These are phyloP conservation scores for Russula abietina DNA, from an alignment of 768 basidiomycete genomes.

Conservation along the genomic window DNA sequence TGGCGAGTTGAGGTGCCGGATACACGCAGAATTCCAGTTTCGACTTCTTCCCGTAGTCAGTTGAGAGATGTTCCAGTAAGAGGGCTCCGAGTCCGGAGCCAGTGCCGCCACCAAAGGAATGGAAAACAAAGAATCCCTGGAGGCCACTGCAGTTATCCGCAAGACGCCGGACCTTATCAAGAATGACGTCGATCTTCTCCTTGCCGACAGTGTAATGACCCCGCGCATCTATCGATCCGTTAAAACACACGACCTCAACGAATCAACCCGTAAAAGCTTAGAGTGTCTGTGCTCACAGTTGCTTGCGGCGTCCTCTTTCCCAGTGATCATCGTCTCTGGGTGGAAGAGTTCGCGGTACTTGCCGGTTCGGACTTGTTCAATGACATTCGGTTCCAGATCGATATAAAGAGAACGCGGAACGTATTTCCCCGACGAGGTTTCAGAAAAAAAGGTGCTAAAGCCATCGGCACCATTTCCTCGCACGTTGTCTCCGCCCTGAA, in stretches of 20 bases:
- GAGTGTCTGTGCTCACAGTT: constrained; percentile 61
- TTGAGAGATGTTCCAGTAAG: constrained; percentile 91
- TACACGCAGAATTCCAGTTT: constrained; percentile 89
- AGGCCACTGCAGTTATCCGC: constrained; percentile 98
- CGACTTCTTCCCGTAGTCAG: constrained; percentile 63
- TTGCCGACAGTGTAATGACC: constrained; percentile 99
- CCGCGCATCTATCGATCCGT: constrained; percentile 68
- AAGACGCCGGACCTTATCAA: constrained; percentile 94
- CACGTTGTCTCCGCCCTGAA: constrained; percentile 71
- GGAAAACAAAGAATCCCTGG: constrained; percentile 99
- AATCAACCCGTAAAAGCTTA: neutral
- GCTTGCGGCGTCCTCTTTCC: constrained; percentile 99
- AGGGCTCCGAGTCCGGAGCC: constrained; percentile 99
- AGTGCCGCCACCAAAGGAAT: constrained; percentile 99
- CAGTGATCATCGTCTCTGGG: constrained; percentile 96
- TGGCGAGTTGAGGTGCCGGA: constrained; percentile 88
- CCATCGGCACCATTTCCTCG: constrained; percentile 65
- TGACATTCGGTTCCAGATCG: constrained; percentile 94
- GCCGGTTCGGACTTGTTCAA: constrained; percentile 95
- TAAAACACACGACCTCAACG: too few species aligned
- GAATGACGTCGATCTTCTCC: constrained; percentile 92
- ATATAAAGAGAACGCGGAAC: constrained; percentile 97
- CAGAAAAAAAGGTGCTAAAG: constrained; percentile 99
- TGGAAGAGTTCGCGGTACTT: constrained; percentile 97
- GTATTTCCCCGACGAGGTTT: constrained; percentile 93